Evolutionary conservation across 331 rosid species (phyloP), one percentile per base, ranked within the genome.

Genomic region (Prunus yedoensis): DNA sequence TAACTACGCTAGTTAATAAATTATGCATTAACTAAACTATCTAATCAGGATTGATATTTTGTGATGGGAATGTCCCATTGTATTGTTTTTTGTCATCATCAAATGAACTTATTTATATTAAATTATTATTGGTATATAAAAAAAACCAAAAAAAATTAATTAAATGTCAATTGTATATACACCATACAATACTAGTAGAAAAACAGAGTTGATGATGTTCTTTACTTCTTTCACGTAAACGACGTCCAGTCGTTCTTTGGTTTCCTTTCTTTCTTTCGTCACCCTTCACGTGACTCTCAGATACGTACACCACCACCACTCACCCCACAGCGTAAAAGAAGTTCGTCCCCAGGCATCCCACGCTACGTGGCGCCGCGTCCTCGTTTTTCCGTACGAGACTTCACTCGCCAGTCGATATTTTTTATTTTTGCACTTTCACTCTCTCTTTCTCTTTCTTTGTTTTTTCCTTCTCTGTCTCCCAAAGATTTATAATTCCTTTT

Each of bases 341-440:
- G 59, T 60, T 54, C 17, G 51, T 65, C 52, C 52, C 51, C 30
- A 10, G 7, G 10, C 47, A 16, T 28, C 20, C 46, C 28, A 2
- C 28, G 15, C 5, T 23, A 74, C 77, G 77, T 74, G 77, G 77
- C 70, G 45, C 4, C 30, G 10, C 77, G 27, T 16, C 68, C 77
- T 25, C 28, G n/a, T 4, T 9, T 45, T 73, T 46, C 28, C 68
- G 76, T 41, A 49, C 9, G 4, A 43, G 76, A 15, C 21, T 17
- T 12, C 57, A 57, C 17, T 23, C 65, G 2, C 54, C 27, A 10
- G 46, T 13, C 70, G 28, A 11, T 54, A n/a, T 18, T 51, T 43
- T 43, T 20, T 41, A 0, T 17, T 4, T 10, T 58, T 9, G 15
- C 3, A n/a, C 1, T 7, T 25, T 49, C 21, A 8, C 27, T 50